Percentiles rank a stretch among this genome's conserved stretches.
phyloP scores from a whole-genome alignment of 2,329 filamentous ascomycete species.

The Trichoderma sp. region DNA sequence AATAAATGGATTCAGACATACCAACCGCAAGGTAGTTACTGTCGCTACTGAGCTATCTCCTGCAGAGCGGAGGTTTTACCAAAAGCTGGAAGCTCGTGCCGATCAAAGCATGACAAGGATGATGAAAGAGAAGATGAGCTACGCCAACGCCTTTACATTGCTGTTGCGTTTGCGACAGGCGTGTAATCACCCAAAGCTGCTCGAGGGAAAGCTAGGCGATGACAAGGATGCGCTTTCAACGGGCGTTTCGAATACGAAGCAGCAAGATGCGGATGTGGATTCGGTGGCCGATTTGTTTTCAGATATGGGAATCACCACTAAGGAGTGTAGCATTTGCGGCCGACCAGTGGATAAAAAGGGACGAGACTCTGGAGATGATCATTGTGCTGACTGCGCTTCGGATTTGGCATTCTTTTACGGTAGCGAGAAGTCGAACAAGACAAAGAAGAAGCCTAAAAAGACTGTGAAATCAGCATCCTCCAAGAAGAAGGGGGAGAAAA shows the following conservation, averaged over 20 bases:
- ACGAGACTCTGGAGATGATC: slow-evolving; percentile 43
- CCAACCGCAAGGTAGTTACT: slow-evolving; percentile 83
- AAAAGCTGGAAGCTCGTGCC: slow-evolving; percentile 78
- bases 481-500: slow-evolving; percentile 32
- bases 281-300: slow-evolving; percentile 84
- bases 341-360: slow-evolving; percentile 59
- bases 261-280: slow-evolving; percentile 69
- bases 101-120: slow-evolving; percentile 85
- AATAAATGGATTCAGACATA: slow-evolving; percentile 80
- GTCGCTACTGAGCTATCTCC: slow-evolving; percentile 76
- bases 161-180: slow-evolving; percentile 89
- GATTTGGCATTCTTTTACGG: slow-evolving; percentile 68
- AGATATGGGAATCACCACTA: slow-evolving; percentile 74
- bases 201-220: slow-evolving; percentile 80
- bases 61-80: slow-evolving; percentile 83
- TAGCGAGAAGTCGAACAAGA: slow-evolving; percentile 40
- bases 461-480: slow-evolving; percentile 45
- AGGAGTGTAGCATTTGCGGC: slow-evolving; percentile 83
- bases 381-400: slow-evolving; percentile 72
- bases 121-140: slow-evolving; percentile 82
- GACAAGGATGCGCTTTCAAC: slow-evolving; percentile 83
- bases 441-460: slow-evolving; percentile 40
- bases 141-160: slow-evolving; percentile 89
- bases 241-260: slow-evolving; percentile 52
- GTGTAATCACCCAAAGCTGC: slow-evolving; percentile 90